Base-by-base conservation (phyloP, 306 rosid genomes). In the Glycine latifolia region DNA sequence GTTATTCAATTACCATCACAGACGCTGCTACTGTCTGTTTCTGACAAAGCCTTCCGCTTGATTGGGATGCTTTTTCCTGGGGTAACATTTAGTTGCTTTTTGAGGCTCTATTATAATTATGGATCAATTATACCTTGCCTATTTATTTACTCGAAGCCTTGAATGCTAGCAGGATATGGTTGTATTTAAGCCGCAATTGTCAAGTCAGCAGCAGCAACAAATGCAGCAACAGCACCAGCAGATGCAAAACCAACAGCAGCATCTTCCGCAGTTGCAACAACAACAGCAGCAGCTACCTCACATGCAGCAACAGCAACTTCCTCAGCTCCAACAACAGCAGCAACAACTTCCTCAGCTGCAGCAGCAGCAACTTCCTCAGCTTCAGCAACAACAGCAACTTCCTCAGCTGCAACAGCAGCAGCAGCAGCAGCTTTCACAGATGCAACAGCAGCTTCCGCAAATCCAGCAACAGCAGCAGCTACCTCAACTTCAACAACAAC, bases 1-100 rank as follows among this genome's bases (percentile, higher is more conserved):
- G 99, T 93, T 78, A 95, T 95, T 80, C 98, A 95, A 71, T 77
- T 95, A 83, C 98, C 99, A 37, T 93, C 99, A 15, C 98, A 95
- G 91, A 95, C 99, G 0, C 72, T 95, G 91, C 93, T 93, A 77
- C 91, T 95, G 31, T 95, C 98, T 31, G 98, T 93, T 80, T 92
- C 99, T 9, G 97, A 95, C 87, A 93, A 91, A 87, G 96, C 97
- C 69, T 91, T 59, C 90, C 98, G 98, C 88, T 88, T 95, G 91
- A 92, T 91, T 76, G 99, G 99, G 84, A 93, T 95, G 99, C 98
- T 95, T 72, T 92, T 95, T 73, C 99, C 99, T 7, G 98, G 94
- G 97, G 99, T 95, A 81, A 81, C 53, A 66, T 76, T 52, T 65
- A 70, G 15, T 48, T 63, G 72, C 26, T 41, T 37, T 43, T 67